Evolutionary conservation across 164 flowering plant species (phyloP), one percentile per base, ranked within the genome.

Genomic region (Stephania cephalantha): DNA sequence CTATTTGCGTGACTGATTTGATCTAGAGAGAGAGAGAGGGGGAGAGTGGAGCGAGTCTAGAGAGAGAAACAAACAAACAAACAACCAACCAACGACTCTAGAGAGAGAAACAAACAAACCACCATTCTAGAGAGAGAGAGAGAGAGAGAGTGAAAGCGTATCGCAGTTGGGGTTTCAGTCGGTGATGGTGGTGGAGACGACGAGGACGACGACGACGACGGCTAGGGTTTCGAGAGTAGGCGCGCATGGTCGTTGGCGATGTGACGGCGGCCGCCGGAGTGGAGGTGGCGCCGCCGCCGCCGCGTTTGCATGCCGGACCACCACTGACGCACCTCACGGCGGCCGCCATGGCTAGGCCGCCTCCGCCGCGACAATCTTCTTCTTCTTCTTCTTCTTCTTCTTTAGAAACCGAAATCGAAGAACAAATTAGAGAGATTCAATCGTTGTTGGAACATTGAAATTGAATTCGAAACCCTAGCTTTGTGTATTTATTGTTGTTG

Each of bases 321-420:
- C 87, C 86, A 70, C 71, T 25, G 25, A 25, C 0, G 25, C 25
- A 25, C 25, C 25, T 85, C 81, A 83, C 86, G 78, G 75, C 86
- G 85, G 88, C 92, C 79, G 92, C 90, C 87, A 78, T 88, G 85
- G 92, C 92, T 70, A 89, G 88, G 45, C 72, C 67, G 89, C 92
- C 82, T 76, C 88, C 82, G 88, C 88, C 80, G 89, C 88, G 73
- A 81, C 88, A 22, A 50, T 88, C 79, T 22, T 68, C 42, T 68
- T 9, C 55, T 25, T 25, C 25, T 25, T 88, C 94, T 78, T 82
- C 93, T 68, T 81, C 86, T 0, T 79, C 90, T 10, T 78, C 87
- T 44, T 81, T 35, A 35, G 42, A 35, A 35, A 35, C 42, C 42
- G 42, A 35, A 35, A 35, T 35, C 42, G 42, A 35, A 35, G 3